These are phyloP conservation scores for Fraxinus excelsior DNA, from an alignment of 257 asterid genomes.

Conservation along the genomic window DNA sequence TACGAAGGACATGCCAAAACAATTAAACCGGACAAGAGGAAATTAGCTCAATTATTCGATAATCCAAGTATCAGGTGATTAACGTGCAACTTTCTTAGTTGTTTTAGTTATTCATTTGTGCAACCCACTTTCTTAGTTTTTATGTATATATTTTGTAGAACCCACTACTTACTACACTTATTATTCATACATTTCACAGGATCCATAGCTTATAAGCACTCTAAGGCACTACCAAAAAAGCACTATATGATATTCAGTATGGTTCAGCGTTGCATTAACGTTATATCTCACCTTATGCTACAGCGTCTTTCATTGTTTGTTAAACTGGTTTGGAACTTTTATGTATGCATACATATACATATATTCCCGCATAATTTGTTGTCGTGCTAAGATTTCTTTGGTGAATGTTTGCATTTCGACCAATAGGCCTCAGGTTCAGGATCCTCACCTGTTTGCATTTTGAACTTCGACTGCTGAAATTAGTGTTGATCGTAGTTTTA, in stretches of 20 bases:
- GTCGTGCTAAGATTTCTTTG: background rate
- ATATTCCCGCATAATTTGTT: background rate
- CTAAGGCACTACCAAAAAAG: too few species aligned
- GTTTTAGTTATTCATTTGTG: background rate
- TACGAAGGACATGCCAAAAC: conserved; percentile 88
- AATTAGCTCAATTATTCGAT: conserved; percentile 79
- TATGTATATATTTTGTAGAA: too few species aligned
- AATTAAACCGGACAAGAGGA: conserved; percentile 91
- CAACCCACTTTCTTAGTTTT: too few species aligned
- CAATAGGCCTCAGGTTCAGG: background rate
- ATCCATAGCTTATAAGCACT: too few species aligned
- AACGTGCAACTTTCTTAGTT: background rate
- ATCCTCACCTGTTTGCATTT: background rate
- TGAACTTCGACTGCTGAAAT: background rate
- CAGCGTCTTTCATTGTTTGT: background rate
- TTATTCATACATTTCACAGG: too few species aligned
- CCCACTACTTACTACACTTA: too few species aligned
- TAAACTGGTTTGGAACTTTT: background rate
- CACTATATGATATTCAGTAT: too few species aligned
- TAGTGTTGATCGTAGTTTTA: background rate
- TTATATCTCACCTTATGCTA: background rate
- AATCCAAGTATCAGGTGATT: conserved; percentile 73
- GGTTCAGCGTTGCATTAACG: background rate
- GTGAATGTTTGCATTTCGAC: background rate
- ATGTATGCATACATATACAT: background rate